A percentile compares a stretch with the other conserved stretches of the same genome.
phyloP scores from a whole-genome alignment of 2,329 filamentous ascomycete genomes.

The Chrysoporthe austroafricana region DNA sequence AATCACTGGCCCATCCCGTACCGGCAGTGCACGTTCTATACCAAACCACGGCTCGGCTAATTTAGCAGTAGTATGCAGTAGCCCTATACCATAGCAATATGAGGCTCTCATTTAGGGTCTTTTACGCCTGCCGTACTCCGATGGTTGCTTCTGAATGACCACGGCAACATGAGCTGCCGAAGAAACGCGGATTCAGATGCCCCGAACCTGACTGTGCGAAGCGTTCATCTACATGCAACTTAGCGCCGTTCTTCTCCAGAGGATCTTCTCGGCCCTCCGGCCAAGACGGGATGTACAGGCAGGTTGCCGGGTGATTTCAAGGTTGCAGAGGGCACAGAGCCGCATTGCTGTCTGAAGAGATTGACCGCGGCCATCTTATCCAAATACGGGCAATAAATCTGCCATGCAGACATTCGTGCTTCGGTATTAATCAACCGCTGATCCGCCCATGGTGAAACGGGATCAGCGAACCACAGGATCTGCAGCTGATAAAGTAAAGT shows the following conservation, averaged over 20 bases:
- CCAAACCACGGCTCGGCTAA: slow-evolving; percentile 4
- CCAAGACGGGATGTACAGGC: not conserved
- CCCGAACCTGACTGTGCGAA: not conserved
- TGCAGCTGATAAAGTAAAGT: slow-evolving; percentile 16
- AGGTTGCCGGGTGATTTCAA: not conserved
- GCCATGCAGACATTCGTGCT: not conserved
- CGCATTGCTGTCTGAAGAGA: not conserved
- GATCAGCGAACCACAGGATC: slow-evolving; percentile 27
- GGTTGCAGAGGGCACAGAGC: not conserved
- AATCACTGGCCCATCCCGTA: slow-evolving; percentile 7
- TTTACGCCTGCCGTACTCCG: not conserved
- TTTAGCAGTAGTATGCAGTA: not conserved
- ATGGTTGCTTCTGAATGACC: too few species aligned
- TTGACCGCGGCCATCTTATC: slow-evolving; percentile 10
- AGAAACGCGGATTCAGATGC: not conserved
- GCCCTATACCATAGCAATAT: not conserved
- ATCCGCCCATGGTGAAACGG: slow-evolving; percentile 29
- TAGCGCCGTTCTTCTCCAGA: not conserved
- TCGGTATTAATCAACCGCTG: slow-evolving; percentile 24
- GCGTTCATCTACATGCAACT: not conserved
- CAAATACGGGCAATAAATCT: slow-evolving; percentile 11
- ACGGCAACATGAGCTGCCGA: not conserved
- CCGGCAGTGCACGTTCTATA: not conserved
- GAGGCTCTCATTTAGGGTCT: not conserved
- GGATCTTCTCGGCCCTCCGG: not conserved